A percentile compares a stretch with the other conserved stretches of the same genome.
These are phyloP conservation scores for Arthrobotrys megalospora DNA, from an alignment of 2,329 filamentous ascomycete species.

Conservation along the genomic window DNA sequence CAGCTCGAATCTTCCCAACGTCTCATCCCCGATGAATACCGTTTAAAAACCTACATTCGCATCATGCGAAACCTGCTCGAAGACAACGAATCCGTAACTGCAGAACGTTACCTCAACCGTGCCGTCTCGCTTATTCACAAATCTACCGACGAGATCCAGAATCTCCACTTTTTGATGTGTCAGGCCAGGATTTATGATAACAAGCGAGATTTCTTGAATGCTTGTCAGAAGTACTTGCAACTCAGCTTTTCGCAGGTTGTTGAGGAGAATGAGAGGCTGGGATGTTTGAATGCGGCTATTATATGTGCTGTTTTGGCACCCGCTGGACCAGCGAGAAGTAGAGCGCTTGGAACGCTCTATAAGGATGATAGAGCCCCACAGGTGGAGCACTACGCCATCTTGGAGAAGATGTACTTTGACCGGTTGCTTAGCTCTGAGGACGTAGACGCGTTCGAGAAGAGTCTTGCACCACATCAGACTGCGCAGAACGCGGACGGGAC, in stretches of 20 bases:
- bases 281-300: slow-evolving; percentile 87
- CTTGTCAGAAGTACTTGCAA: slow-evolving; percentile 87
- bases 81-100: slow-evolving; percentile 88
- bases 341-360: slow-evolving; percentile 85
- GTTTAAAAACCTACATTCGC: slow-evolving; percentile 88
- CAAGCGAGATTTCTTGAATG: slow-evolving; percentile 88
- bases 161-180: slow-evolving; percentile 88
- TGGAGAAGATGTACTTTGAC: slow-evolving; percentile 98
- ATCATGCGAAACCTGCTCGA: slow-evolving; percentile 96
- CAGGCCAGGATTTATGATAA: slow-evolving; percentile 95
- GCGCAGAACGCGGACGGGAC: slow-evolving; percentile 90
- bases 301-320: slow-evolving; percentile 93
- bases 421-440: slow-evolving; percentile 85
- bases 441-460: slow-evolving; percentile 85
- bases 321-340: slow-evolving; percentile 86
- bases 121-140: slow-evolving; percentile 92
- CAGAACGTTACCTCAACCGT: slow-evolving; percentile 91
- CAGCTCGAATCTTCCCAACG: slow-evolving; percentile 91
- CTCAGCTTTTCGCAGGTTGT: slow-evolving; percentile 84
- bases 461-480: slow-evolving; percentile 87
- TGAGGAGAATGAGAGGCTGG: slow-evolving; percentile 87
- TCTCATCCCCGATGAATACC: slow-evolving; percentile 83
- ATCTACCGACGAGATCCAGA: slow-evolving; percentile 80
- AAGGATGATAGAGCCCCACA: slow-evolving; percentile 88
- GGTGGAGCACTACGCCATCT: slow-evolving; percentile 84